Percentiles rank a stretch among this genome's conserved stretches.
Evolutionary conservation across 2,329 filamentous ascomycete species (phyloP).

Genomic region (Colletotrichum ledebouriae): DNA sequence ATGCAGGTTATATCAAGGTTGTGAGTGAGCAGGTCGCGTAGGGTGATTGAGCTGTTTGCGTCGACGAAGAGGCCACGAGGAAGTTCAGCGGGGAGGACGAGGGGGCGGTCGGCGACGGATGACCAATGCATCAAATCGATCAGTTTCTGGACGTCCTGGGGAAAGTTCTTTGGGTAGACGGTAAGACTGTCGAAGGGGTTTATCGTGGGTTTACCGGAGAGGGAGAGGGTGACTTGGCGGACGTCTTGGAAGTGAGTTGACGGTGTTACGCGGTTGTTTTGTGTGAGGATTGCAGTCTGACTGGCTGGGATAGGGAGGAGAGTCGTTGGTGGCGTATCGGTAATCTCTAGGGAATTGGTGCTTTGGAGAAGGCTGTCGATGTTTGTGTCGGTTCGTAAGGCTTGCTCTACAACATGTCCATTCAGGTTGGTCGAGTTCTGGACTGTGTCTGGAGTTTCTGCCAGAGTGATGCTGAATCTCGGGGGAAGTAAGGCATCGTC

Average conservation of each 20-base stretch:
- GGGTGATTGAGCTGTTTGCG: conserved; percentile 62
- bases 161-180: conserved; percentile 90
- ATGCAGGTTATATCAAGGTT: conserved; percentile 92
- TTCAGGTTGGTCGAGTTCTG: conserved; percentile 22
- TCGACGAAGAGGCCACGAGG: conserved; percentile 54
- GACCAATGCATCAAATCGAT: conserved; percentile 86
- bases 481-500: conserved; percentile 81
- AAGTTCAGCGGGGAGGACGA: conserved; percentile 54
- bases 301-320: conserved; percentile 70
- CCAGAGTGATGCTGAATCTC: conserved; percentile 73
- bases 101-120: conserved; percentile 75
- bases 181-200: conserved; percentile 84
- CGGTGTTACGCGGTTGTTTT: conserved; percentile 83
- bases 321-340: conserved; percentile 27
- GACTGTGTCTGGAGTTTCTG: conserved; percentile 41
- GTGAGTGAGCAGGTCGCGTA: conserved; percentile 82
- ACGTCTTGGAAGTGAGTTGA: conserved; percentile 92
- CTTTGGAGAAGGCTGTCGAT: conserved; percentile 9
- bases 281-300: conserved; percentile 68
- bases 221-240: conserved; percentile 66
- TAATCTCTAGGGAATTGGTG: conserved; percentile 21
- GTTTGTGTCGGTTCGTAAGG: background rate
- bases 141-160: conserved; percentile 82
- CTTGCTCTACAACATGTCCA: background rate
- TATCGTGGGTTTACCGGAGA: conserved; percentile 48